Percentiles rank a stretch among this genome's conserved stretches.
Evolutionary conservation across 306 rosid genomes (phyloP).

Genomic region (Arachis hypogaea): DNA sequence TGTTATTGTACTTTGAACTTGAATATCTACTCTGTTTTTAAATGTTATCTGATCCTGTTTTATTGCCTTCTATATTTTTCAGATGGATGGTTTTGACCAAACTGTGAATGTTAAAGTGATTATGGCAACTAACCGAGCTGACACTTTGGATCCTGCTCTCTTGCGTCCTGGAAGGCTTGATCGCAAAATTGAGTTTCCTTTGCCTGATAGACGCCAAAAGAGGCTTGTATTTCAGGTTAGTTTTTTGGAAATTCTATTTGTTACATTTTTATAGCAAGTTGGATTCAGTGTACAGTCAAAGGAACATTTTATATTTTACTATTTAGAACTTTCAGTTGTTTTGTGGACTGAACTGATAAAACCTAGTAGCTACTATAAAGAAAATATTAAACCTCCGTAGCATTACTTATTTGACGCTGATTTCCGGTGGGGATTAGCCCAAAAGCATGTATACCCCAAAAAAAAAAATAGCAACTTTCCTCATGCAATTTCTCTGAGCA

Average conservation of each 20-base stretch:
- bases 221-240: constrained; percentile 97
- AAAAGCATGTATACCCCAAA: too few species aligned
- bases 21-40: not conserved
- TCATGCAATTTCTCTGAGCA: too few species aligned
- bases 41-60: constrained; percentile 27
- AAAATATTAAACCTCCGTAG: too few species aligned
- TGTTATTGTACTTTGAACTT: constrained; percentile 7
- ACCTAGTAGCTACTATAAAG: too few species aligned
- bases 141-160: constrained; percentile 97
- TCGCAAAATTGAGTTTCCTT: constrained; percentile 94
- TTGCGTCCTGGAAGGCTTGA: constrained; percentile 99
- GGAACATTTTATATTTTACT: constrained; percentile 1
- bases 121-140: constrained; percentile 99
- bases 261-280: not conserved
- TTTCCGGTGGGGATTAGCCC: too few species aligned
- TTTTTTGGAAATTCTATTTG: constrained; percentile 22
- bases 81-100: constrained; percentile 99
- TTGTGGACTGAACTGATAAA: not conserved
- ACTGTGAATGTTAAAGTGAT: constrained; percentile 98
- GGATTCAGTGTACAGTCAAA: not conserved
- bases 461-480: too few species aligned
- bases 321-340: constrained; percentile 18
- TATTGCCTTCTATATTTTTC: constrained; percentile 28
- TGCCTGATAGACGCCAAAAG: constrained; percentile 96
- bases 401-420: too few species aligned